Conservation (phyloP, 129 eudicot genomes). For the Oenanthe sinensis region DNA sequence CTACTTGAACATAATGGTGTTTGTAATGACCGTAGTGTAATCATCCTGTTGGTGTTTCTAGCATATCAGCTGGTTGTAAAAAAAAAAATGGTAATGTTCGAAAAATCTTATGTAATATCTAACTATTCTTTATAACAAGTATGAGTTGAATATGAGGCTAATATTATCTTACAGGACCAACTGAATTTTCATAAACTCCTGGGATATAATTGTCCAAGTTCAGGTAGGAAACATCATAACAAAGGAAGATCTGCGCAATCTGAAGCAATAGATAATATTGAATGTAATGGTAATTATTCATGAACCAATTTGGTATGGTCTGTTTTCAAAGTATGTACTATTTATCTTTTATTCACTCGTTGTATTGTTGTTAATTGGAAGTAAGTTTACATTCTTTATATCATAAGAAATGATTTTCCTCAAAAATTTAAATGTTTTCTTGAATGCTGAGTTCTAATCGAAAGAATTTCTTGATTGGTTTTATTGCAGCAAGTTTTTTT, state of each 20-base stretch:
- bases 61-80: constrained; percentile 68
- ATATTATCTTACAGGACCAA: constrained; percentile 48
- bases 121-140: not conserved
- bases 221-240: constrained; percentile 41
- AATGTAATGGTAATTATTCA: constrained; percentile 33
- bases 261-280: constrained; percentile 34
- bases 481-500: not conserved
- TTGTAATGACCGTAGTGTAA: constrained; percentile 64
- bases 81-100: constrained; percentile 52
- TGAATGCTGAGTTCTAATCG: not conserved
- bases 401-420: not conserved
- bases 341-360: not conserved
- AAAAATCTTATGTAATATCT: not conserved
- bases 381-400: not conserved
- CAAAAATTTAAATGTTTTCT: not conserved
- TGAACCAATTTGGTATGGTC: not conserved
- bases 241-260: constrained; percentile 25
- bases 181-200: constrained; percentile 78
- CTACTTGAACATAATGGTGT: constrained; percentile 85
- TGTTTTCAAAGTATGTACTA: not conserved
- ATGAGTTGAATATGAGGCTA: constrained; percentile 8
- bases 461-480: not conserved
- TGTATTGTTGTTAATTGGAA: not conserved
- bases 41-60: constrained; percentile 78
- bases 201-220: constrained; percentile 46